Base-by-base conservation (phyloP, 495 filamentous ascomycete genomes). In the Lepraria neglecta region DNA sequence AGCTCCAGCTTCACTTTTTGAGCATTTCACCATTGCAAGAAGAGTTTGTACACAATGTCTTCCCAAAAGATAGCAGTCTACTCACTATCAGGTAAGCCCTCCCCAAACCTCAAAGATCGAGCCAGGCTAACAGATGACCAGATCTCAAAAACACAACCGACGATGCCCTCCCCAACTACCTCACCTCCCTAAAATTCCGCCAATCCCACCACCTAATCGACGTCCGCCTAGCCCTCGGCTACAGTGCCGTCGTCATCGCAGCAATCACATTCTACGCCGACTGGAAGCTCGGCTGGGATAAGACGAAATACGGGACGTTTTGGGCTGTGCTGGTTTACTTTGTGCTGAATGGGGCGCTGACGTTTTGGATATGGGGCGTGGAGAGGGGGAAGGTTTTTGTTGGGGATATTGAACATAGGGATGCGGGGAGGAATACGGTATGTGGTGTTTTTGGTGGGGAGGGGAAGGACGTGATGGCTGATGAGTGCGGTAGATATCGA, bases 81-180 rank as follows among this genome's bases (percentile, higher is more conserved):
- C 72, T 88, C 86, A 53, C 74, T 88, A 50, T 75, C 86, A 51
- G 86, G 86, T 84, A 78, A 53, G 66, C 5, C 21, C 12, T 35
- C 17, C 47, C n/a, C 6, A 50, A 48, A 46, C 9, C 43, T 3
- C 27, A 17, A 31, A 50, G 31, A 31, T 6, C 9, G n/a, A 33
- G 58, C 33, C 28, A 21, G 47, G 67, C n/a, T 59, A 27, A 63
- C 57, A 44, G 12, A 47, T 24, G 11, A 7, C 6, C 68, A 96
- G 94, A 96, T 71, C 87, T 98, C 60, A 97, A 97, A 75, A 95
- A 95, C 72, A 95, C 91, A 21, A 89, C 87, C 69, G 94, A 98
- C 78, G 94, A 98, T 70, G 89, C 91, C 59, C 84, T 98, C 52
- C 82, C 86, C n/a, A 88, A 91, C 74, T 97, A 97, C 75, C 84